Percentiles rank a stretch among this genome's conserved stretches.
Evolutionary conservation across 768 basidiomycete species (phyloP).

Genomic region (Suillus clintonianus): DNA sequence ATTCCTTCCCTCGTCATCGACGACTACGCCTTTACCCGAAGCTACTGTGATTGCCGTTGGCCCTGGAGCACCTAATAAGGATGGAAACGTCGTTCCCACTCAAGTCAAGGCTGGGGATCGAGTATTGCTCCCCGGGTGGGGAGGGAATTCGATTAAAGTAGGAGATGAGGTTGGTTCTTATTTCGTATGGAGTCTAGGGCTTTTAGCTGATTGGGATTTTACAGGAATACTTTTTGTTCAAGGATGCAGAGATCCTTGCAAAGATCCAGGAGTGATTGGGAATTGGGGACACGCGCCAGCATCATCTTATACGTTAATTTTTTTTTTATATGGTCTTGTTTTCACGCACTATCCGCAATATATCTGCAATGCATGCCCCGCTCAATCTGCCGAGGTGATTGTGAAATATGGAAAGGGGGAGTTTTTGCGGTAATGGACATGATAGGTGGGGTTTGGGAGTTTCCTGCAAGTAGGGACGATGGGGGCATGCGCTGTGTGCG

Average conservation of each 20-base stretch:
- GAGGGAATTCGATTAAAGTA: slow-evolving; percentile 93
- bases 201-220: neutral
- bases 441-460: neutral
- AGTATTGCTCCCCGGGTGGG: slow-evolving; percentile 94
- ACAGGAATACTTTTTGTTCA: slow-evolving; percentile 95
- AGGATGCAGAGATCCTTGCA: slow-evolving; percentile 92
- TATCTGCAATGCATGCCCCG: slow-evolving; percentile 28
- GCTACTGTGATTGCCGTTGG: slow-evolving; percentile 96
- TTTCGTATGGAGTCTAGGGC: neutral
- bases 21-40: slow-evolving; percentile 86
- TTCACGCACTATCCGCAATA: slow-evolving; percentile 25
- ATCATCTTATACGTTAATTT: slow-evolving; percentile 17
- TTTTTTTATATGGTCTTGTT: slow-evolving; percentile 18
- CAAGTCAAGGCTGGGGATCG: slow-evolving; percentile 87
- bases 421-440: neutral
- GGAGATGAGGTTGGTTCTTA: slow-evolving; percentile 82
- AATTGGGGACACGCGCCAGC: neutral
- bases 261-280: slow-evolving; percentile 84
- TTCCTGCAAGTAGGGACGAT: neutral
- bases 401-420: neutral
- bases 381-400: slow-evolving; percentile 18
- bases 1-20: slow-evolving; percentile 91
- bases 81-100: slow-evolving; percentile 73
- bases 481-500: neutral
- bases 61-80: slow-evolving; percentile 90